Evolutionary conservation across 257 asterid genomes (phyloP), one percentile per base, ranked within the genome.

Genomic region (Datura wrightii): DNA sequence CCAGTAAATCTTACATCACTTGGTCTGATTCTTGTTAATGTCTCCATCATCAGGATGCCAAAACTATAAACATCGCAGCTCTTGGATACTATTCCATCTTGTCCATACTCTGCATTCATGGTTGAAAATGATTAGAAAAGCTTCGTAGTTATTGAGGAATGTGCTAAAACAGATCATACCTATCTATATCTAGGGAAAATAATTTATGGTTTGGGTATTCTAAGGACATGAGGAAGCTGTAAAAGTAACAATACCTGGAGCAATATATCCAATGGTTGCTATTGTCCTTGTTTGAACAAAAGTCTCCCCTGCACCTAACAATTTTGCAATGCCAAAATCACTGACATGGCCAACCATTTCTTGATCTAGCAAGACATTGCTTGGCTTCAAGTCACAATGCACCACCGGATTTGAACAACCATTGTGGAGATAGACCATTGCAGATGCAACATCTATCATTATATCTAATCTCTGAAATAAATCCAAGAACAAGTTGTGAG

Each of bases 281-380:
- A 71, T n/a, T 9, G 56, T 71, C 56, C 39, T 10, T n/a, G 79
- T 71, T n/a, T 44, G 79, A 0, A 71, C 56, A 71, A 71, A 71
- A 44, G 2, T 0, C 2, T 44, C 18, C 3, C 56, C 39, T 18
- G 79, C 56, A 10, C 79, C 79, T 44, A 71, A 42, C 79, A 71
- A 44, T 44, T 71, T 71, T 44, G 79, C 79, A 71, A 71, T 71
- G n/a, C 79, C 79, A 44, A 79, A 79, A 79, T 79, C 83, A 0
- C 66, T 56, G 52, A 54, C 83, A 79, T 79, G 50, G 5, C 66
- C 83, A 54, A 54, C 83, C 83, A 79, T 79, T 0, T 53, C 67
- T 5, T 79, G 66, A 54, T 79, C 83, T 54, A 71, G 52, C 36
- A 52, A 52, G 62, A 79, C 66, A 2, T 79, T 39, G 31, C 83